Evolutionary conservation across 2,329 filamentous ascomycete species (phyloP), one percentile per base, ranked within the genome.

Genomic region (Aureobasidium sp.): DNA sequence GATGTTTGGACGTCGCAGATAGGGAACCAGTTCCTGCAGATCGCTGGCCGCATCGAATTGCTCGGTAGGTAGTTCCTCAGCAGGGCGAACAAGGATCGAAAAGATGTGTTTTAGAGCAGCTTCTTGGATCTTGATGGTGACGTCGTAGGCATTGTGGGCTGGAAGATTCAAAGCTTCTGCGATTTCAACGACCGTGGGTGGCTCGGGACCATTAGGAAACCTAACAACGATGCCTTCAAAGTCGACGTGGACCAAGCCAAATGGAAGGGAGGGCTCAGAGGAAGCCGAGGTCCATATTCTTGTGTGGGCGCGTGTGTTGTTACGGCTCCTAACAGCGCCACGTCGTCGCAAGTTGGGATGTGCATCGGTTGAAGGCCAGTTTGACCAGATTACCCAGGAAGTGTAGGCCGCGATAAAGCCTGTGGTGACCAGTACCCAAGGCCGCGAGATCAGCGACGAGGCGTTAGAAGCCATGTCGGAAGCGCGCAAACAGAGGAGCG

Each of bases 281-380:
- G 49, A 41, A 31, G 22, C 9, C 17, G 41, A 56, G 27, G 60
- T 39, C 39, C 39, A 51, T 9, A 62, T 56, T 4, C 49, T 55
- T 20, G 60, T 39, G 1, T 34, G 34, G 8, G 9, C n/a, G 7
- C 57, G 57, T 5, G 44, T 57, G 14, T 62, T 37, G 29, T 49
- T 15, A 27, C 63, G 70, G 51, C 83, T 81, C 64, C 86, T 84
- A 41, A 89, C 71, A 12, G 87, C 87, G 72, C 89, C 89, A 70
- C 86, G 87, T 65, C 87, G 79, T 67, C 84, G 87, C 34, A 90
- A 75, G 15, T 68, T 60, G 1, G 45, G 65, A 47, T 66, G 65
- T 68, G 68, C 66, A 69, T 63, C 68, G 69, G 61, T 61, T 66
- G 64, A 67, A 68, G 27, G 65, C 63, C 68, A 70, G 70, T 66